Evolutionary conservation across 2,329 filamentous ascomycete species (phyloP).

Genomic region (Sporothrix inflata): DNA sequence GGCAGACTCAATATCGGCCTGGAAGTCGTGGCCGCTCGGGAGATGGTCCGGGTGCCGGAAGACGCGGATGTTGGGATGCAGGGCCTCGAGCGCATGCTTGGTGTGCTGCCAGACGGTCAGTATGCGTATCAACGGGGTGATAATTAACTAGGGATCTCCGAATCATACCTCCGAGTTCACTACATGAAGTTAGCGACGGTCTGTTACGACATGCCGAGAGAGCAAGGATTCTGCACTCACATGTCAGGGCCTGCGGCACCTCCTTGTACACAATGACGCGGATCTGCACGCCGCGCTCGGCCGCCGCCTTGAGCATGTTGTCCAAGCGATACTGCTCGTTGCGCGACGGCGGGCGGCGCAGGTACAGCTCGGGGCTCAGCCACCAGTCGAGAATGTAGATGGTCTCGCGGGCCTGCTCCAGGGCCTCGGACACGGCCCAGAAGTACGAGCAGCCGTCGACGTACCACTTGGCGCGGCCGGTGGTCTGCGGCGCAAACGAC

Average conservation of each 20-base stretch:
- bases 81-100: slow-evolving; percentile 73
- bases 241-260: slow-evolving; percentile 76
- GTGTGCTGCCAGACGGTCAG: slow-evolving; percentile 60
- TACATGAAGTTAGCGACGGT: slow-evolving; percentile 50
- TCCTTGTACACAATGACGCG: slow-evolving; percentile 94
- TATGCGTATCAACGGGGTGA: not conserved
- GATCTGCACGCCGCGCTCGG: slow-evolving; percentile 80
- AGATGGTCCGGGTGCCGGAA: slow-evolving; percentile 90
- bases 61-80: slow-evolving; percentile 84
- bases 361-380: slow-evolving; percentile 85
- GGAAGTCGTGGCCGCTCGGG: slow-evolving; percentile 70
- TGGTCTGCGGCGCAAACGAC: slow-evolving; percentile 73
- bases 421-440: slow-evolving; percentile 78
- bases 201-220: not conserved
- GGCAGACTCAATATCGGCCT: slow-evolving; percentile 68
- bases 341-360: slow-evolving; percentile 77
- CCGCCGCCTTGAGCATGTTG: slow-evolving; percentile 78
- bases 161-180: slow-evolving; percentile 30
- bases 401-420: slow-evolving; percentile 70
- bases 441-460: slow-evolving; percentile 85
- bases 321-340: slow-evolving; percentile 86
- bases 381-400: slow-evolving; percentile 92
- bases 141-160: not conserved
- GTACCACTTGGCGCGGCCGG: slow-evolving; percentile 83
- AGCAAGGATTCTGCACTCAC: slow-evolving; percentile 56